These are phyloP conservation scores for Aspergillus vadensis DNA, from an alignment of 2,329 filamentous ascomycete species.

Conservation along the genomic window DNA sequence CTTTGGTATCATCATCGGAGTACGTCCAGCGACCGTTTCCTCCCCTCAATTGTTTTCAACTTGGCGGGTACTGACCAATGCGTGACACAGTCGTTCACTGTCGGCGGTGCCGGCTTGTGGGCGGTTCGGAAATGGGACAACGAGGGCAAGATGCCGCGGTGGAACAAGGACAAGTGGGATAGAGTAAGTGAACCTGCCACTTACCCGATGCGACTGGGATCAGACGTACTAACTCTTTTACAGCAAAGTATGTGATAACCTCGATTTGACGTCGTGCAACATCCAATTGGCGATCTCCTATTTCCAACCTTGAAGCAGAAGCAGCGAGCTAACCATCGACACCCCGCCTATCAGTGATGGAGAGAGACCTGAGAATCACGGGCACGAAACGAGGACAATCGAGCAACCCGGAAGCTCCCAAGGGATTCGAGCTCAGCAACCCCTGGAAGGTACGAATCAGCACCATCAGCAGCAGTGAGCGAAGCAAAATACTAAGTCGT, in stretches of 20 bases:
- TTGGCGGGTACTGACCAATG: conserved; percentile 17
- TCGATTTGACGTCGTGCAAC: neutral
- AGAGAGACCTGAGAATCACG: conserved; percentile 64
- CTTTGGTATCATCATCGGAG: conserved; percentile 64
- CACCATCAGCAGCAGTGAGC: neutral
- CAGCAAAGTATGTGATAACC: conserved; percentile 56
- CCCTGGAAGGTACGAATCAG: conserved; percentile 63
- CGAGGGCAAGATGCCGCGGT: conserved; percentile 62
- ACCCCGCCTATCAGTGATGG: conserved; percentile 59
- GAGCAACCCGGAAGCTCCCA: conserved; percentile 59
- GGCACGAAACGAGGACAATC: conserved; percentile 64
- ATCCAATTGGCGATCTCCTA: neutral
- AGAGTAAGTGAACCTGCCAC: conserved; percentile 51
- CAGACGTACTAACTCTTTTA: conserved; percentile 42
- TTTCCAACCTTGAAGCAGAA: neutral
- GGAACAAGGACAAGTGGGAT: conserved; percentile 65
- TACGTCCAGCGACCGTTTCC: conserved; percentile 43
- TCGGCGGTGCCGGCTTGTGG: conserved; percentile 60
- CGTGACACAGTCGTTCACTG: conserved; percentile 60
- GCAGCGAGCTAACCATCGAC: conserved; percentile 21
- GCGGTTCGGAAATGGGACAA: conserved; percentile 63
- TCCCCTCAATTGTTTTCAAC: conserved; percentile 10
- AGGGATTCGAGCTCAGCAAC: conserved; percentile 67
- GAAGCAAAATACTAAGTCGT: conserved; percentile 22
- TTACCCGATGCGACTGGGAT: conserved; percentile 18